phyloP scores from a whole-genome alignment of 1,139 yeast species.

The Zygoascus meyerae region DNA sequence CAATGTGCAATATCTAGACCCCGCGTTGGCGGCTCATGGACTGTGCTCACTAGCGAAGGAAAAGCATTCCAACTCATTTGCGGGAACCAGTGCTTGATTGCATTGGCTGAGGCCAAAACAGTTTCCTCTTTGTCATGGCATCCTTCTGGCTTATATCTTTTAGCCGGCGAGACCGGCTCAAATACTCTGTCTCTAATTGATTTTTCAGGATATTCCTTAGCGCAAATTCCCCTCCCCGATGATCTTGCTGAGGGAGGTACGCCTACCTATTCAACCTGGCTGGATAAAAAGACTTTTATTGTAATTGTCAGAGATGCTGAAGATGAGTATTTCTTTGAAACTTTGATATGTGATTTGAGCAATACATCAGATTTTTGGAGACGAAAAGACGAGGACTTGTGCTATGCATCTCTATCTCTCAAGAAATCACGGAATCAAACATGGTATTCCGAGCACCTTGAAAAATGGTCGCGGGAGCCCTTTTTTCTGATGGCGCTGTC shows the following conservation, averaged over 20 bases:
- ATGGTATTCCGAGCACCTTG: neutral
- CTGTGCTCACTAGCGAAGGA: neutral
- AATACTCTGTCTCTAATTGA: too few relatives aligned
- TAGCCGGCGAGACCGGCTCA: neutral
- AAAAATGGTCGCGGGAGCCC: constrained; percentile 5
- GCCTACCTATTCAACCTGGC: too few relatives aligned
- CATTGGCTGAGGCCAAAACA: neutral
- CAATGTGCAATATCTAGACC: constrained; percentile 1
- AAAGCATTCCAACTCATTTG: neutral
- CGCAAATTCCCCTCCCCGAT: too few relatives aligned
- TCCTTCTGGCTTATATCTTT: constrained; percentile 1
- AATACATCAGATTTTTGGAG: neutral
- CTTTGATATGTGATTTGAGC: neutral
- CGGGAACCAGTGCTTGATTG: neutral
- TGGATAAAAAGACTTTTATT: neutral
- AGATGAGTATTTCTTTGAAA: neutral
- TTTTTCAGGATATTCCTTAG: too few relatives aligned
- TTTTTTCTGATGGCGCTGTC: constrained; percentile 1
- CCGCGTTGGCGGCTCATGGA: neutral
- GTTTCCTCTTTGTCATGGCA: constrained; percentile 1
- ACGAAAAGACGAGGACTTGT: neutral
- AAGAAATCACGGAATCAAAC: neutral
- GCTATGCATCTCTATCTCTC: constrained; percentile 7
- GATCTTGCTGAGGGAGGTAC: too few relatives aligned
- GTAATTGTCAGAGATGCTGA: neutral